phyloP scores from a whole-genome alignment of 805 yeast genomes.

The Saturnispora zaruensis region DNA sequence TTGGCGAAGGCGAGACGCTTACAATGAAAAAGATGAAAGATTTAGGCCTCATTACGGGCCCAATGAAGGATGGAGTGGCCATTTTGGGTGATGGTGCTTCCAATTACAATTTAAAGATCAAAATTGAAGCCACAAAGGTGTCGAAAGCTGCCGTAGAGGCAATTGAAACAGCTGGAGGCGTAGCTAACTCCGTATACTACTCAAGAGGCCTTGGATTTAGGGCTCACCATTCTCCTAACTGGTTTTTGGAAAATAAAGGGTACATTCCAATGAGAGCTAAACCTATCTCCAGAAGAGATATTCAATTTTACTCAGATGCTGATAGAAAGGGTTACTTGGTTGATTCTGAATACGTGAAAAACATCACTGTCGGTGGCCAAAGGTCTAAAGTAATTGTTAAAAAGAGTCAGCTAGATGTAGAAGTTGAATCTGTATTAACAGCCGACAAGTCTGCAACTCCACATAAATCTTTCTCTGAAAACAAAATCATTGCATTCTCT shows the following conservation, averaged over 20 bases:
- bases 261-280: conserved; percentile 77
- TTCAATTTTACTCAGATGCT: conserved; percentile 65
- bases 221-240: conserved; percentile 70
- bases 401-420: conserved; percentile 19
- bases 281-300: conserved; percentile 76
- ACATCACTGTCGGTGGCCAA: conserved; percentile 19
- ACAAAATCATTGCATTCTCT: conserved; percentile 19
- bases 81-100: conserved; percentile 58
- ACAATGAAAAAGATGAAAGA: conserved; percentile 72
- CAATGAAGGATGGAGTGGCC: conserved; percentile 72
- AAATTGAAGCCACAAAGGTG: conserved; percentile 78
- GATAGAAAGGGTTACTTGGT: conserved; percentile 68
- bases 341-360: conserved; percentile 30
- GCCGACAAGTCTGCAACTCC: conserved; percentile 2
- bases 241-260: conserved; percentile 61
- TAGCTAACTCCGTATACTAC: conserved; percentile 64
- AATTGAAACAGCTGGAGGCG: conserved; percentile 67
- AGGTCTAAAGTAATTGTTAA: conserved; percentile 12
- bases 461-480: conserved; percentile 16
- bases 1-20: conserved; percentile 53
- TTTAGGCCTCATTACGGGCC: conserved; percentile 63
- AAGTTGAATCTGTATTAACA: conserved; percentile 15
- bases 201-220: conserved; percentile 52
- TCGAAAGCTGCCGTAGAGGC: conserved; percentile 62
- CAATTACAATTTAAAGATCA: conserved; percentile 49